A percentile compares a stretch with the other conserved stretches of the same genome.
These are phyloP conservation scores for Globisporangium emineosum DNA, from an alignment of 352 stramenopile genomes.

Conservation along the genomic window DNA sequence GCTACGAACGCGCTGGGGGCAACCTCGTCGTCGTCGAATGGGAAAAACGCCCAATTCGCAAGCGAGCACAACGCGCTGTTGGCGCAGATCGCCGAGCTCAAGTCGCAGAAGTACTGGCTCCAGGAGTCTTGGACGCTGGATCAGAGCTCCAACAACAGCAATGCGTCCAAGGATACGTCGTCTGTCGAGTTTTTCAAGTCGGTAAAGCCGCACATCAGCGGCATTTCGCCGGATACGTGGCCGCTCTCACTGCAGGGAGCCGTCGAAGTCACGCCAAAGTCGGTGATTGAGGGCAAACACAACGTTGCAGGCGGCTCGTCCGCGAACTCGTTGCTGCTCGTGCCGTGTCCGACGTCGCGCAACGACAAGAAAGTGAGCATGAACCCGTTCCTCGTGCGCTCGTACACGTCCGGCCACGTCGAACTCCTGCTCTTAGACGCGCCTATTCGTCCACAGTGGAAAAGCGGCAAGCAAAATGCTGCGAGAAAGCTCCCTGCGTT, in stretches of 20 bases:
- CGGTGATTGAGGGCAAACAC: constrained; percentile 54
- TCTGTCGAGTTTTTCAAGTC: constrained; percentile 32
- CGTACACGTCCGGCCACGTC: constrained; percentile 74
- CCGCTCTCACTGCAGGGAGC: constrained; percentile 68
- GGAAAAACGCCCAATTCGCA: background rate
- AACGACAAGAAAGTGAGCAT: constrained; percentile 32
- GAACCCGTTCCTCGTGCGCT: constrained; percentile 56
- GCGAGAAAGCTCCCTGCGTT: constrained; percentile 38
- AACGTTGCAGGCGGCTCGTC: constrained; percentile 34
- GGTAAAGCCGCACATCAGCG: constrained; percentile 59
- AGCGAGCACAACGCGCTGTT: constrained; percentile 26
- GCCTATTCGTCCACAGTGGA: constrained; percentile 63
- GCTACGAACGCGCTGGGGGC: background rate
- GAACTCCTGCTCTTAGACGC: constrained; percentile 68
- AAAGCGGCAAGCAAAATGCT: constrained; percentile 21
- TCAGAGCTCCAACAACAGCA: constrained; percentile 1
- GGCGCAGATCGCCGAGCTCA: constrained; percentile 50
- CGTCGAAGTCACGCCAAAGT: constrained; percentile 54
- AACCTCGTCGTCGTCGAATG: background rate
- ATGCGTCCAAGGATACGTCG: constrained; percentile 1
- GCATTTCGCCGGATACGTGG: constrained; percentile 73
- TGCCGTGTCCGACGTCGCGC: constrained; percentile 36
- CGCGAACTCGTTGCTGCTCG: constrained; percentile 48
- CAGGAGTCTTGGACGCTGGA: constrained; percentile 51
- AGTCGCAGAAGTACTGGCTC: constrained; percentile 85